Percentiles rank a stretch among this genome's conserved stretches.
Conservation (phyloP, 352 stramenopile genomes). For the Globisporangium viniferum region DNA sequence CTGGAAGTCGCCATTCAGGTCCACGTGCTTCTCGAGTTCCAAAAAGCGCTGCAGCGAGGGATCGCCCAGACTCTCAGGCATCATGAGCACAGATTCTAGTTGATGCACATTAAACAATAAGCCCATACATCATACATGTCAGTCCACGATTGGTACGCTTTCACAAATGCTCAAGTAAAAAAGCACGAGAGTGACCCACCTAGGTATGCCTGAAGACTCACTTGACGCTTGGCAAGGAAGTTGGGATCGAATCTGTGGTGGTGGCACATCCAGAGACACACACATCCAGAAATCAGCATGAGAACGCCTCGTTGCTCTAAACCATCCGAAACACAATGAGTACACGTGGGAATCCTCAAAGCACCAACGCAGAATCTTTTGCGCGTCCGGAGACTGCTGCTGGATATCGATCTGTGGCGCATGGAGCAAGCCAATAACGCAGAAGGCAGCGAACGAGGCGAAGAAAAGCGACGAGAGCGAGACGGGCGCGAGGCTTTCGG, state of each 20-base stretch:
- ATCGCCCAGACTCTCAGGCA: conserved; percentile 75
- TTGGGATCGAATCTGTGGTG: conserved; percentile 70
- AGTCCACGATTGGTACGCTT: no score
- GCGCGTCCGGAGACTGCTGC: neutral
- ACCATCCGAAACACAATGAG: neutral
- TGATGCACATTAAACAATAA: neutral
- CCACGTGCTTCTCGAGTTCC: conserved; percentile 77
- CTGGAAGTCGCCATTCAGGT: conserved; percentile 50
- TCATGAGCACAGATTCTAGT: conserved; percentile 51
- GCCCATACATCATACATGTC: neutral
- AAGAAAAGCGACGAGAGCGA: neutral
- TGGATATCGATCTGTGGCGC: neutral
- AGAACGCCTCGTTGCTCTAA: neutral
- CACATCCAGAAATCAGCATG: conserved; percentile 12
- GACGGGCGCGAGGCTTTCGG: conserved; percentile 9
- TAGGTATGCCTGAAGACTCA: conserved; percentile 70
- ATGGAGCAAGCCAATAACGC: neutral
- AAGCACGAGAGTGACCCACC: conserved; percentile 26
- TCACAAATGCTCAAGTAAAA: neutral
- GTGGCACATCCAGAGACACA: neutral
- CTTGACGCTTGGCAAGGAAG: conserved; percentile 76
- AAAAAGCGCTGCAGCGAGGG: conserved; percentile 75
- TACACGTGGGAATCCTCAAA: conserved; percentile 31
- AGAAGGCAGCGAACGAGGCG: neutral
- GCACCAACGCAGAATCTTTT: conserved; percentile 12